Conservation (phyloP, 2,329 filamentous ascomycete genomes). For the Verticillium tricorpus region DNA sequence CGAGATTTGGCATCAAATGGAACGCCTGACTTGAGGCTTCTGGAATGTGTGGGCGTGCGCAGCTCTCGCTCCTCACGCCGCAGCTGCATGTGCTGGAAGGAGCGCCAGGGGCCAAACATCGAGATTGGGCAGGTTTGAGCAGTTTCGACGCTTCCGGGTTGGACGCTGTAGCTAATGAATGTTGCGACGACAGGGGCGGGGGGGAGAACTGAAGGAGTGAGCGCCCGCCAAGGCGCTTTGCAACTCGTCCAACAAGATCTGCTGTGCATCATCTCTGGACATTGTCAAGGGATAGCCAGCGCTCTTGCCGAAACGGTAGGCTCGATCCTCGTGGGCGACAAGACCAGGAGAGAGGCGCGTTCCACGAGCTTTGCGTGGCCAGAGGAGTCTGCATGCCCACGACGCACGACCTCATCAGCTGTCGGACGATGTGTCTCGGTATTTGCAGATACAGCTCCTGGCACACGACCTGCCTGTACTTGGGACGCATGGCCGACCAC, state of each 20-base stretch:
- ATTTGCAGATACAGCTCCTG: background rate
- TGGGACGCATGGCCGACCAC: background rate
- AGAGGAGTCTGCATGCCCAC: background rate
- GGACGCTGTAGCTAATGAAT: background rate
- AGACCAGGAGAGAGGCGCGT: background rate
- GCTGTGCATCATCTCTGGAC: background rate
- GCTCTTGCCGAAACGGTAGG: too few species aligned
- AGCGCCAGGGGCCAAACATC: background rate
- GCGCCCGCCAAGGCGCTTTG: background rate
- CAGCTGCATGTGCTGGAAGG: background rate
- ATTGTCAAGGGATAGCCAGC: background rate
- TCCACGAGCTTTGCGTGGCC: background rate
- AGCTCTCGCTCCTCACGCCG: background rate
- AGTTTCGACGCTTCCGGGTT: background rate
- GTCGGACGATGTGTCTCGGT: background rate
- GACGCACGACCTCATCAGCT: background rate
- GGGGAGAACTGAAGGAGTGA: background rate
- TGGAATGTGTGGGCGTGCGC: background rate
- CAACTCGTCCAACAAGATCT: background rate
- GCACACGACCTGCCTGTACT: background rate
- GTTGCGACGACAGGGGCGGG: background rate
- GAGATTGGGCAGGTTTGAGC: background rate
- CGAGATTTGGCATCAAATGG: slow-evolving; percentile 1
- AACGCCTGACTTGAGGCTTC: background rate
- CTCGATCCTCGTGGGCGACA: background rate